phyloP scores from a whole-genome alignment of 345 rosid genomes.

The Litchi chinensis region DNA sequence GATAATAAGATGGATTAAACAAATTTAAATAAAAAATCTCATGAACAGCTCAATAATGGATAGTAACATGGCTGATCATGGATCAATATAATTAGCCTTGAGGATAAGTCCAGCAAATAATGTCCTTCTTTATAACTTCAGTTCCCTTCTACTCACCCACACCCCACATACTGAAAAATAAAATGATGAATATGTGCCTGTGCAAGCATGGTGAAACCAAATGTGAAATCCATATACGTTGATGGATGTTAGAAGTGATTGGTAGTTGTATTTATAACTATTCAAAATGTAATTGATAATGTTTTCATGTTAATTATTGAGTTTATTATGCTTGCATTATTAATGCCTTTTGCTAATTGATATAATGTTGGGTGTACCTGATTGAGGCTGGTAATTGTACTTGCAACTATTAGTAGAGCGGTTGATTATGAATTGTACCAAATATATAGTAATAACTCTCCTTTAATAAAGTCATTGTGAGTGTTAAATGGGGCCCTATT shows the following conservation, averaged over 20 bases:
- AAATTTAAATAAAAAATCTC: neutral
- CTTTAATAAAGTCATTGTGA: constrained; percentile 5
- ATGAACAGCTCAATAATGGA: neutral
- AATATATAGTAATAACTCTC: neutral
- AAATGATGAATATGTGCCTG: neutral
- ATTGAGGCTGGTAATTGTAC: neutral
- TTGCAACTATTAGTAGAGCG: neutral
- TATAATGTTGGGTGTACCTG: neutral
- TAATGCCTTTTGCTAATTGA: neutral
- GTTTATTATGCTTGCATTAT: neutral
- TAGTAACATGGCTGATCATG: neutral
- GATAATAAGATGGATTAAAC: neutral
- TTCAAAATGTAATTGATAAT: neutral
- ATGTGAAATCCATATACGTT: neutral
- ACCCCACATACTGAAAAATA: neutral
- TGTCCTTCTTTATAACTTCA: neutral
- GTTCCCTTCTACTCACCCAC: neutral
- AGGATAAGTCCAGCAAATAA: neutral
- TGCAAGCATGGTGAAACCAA: neutral
- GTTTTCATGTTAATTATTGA: neutral
- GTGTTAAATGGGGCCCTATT: constrained; percentile 21
- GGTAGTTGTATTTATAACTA: neutral
- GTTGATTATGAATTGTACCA: neutral
- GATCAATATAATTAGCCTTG: neutral
- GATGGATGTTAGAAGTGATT: neutral